Percentiles rank a stretch among this genome's conserved stretches.
Conservation (phyloP, 2,329 filamentous ascomycete species). For the Bisporella sp. region DNA sequence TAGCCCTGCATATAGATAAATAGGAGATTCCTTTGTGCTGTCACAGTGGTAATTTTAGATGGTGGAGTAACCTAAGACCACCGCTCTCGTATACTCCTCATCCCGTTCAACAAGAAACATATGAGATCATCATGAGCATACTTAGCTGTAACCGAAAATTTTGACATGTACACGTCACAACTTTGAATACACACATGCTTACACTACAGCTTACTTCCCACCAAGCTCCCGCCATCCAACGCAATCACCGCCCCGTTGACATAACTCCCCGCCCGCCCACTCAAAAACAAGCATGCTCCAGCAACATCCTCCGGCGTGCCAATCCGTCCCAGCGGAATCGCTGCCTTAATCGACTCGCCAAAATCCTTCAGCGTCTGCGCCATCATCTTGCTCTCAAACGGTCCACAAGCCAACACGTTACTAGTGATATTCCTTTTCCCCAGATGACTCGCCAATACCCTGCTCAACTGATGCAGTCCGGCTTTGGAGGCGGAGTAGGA, state of each 20-base stretch:
- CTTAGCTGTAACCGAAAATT: neutral
- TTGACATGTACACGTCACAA: neutral
- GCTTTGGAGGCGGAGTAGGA: conserved; percentile 57
- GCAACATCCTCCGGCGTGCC: conserved; percentile 63
- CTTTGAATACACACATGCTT: neutral
- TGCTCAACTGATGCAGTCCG: conserved; percentile 55
- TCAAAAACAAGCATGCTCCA: conserved; percentile 63
- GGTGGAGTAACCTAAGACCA: too few relatives aligned
- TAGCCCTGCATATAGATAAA: too few relatives aligned
- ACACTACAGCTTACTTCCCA: conserved; percentile 38
- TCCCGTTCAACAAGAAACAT: too few relatives aligned
- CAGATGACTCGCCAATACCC: conserved; percentile 56
- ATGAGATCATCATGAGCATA: too few relatives aligned
- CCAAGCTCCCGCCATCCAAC: conserved; percentile 50
- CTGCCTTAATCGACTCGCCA: conserved; percentile 45
- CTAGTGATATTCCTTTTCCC: conserved; percentile 53
- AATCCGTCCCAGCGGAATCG: conserved; percentile 61
- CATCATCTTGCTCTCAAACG: conserved; percentile 69
- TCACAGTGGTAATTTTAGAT: too few relatives aligned
- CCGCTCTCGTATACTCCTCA: too few relatives aligned
- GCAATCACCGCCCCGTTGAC: conserved; percentile 59
- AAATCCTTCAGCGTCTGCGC: conserved; percentile 57
- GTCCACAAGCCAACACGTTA: conserved; percentile 66
- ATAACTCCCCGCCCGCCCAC: conserved; percentile 58
- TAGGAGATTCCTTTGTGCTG: too few relatives aligned